Evolutionary conservation across 2,329 filamentous ascomycete species (phyloP), one percentile per base, ranked within the genome.

Genomic region (Xylariaceae sp.): DNA sequence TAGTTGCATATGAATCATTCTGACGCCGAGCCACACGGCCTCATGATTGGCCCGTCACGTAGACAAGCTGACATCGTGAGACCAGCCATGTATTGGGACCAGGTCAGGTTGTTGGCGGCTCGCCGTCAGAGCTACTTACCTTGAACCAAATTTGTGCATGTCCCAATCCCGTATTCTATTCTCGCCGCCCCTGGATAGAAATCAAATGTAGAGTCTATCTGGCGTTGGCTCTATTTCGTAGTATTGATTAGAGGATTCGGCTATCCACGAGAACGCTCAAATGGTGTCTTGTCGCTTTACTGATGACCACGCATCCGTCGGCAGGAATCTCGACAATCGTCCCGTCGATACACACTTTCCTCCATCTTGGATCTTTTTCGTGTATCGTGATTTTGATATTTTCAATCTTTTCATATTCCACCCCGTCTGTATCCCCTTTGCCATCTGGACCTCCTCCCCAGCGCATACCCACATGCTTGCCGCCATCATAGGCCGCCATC

Each of bases 261-360:
- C 37, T 51, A 56, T 64, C 53, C 6, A 80, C 78, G 50, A 84
- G 62, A 6, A 85, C 70, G 50, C 70, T 72, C 53, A 83, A 72
- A 30, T 74, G 70, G n/a, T 72, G 70, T 48, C 69, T 65, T 7
- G 72, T 70, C 23, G 82, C 78, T 68, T 76, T 82, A 62, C 72
- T 74, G 0, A 96, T 81, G 60, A 84, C 82, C 73, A 96, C 83
- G 79, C 84, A 87, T 0, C 92, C 92, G 1, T 82, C 85, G 55
- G 78, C 72, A 17, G 88, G 87, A 0, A 96, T 76, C 60, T 84
- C 81, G 2, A 97, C 84, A 68, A 96, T 95, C 56, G 88, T 91
- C 2, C 93, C 93, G 73, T 97, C 93, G n/a, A 97, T 80, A 72
- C 93, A 97, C 11, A 96, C 82, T 69, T 92, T 85, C 62, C 93